Percentiles rank a stretch among this genome's conserved stretches.
Conservation (phyloP, 768 basidiomycete species). For the Paxillus ammoniavirescens region DNA sequence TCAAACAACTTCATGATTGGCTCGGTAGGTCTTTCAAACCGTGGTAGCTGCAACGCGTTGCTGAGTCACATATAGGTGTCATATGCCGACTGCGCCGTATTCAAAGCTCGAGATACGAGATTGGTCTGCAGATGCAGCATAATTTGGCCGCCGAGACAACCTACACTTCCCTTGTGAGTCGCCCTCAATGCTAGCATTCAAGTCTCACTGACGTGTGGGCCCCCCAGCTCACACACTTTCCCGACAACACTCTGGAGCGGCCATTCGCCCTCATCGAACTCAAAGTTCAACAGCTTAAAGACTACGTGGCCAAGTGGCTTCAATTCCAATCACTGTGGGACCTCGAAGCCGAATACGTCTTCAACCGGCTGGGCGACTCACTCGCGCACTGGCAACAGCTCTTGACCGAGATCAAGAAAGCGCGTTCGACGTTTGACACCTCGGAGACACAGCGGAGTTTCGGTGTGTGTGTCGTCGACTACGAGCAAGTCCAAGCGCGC, state of each 20-base stretch:
- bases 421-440: slow-evolving; percentile 94
- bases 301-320: slow-evolving; percentile 96
- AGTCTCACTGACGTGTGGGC: slow-evolving; percentile 7
- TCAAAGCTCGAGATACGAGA: slow-evolving; percentile 95
- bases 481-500: slow-evolving; percentile 95
- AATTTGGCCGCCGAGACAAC: slow-evolving; percentile 62
- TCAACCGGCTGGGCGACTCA: slow-evolving; percentile 92
- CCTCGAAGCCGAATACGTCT: slow-evolving; percentile 94
- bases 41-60: not conserved
- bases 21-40: slow-evolving; percentile 49
- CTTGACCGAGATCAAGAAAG: slow-evolving; percentile 94
- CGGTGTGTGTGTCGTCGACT: slow-evolving; percentile 93
- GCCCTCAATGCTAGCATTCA: not conserved
- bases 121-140: slow-evolving; percentile 88
- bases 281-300: slow-evolving; percentile 83
- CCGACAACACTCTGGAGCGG: slow-evolving; percentile 69
- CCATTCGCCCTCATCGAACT: slow-evolving; percentile 86
- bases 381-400: slow-evolving; percentile 94
- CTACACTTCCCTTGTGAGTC: slow-evolving; percentile 77
- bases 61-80: slow-evolving; percentile 49
- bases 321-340: slow-evolving; percentile 99
- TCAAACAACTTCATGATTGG: slow-evolving; percentile 87
- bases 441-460: slow-evolving; percentile 91
- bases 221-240: slow-evolving; percentile 67
- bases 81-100: slow-evolving; percentile 86